Evolutionary conservation across 2,329 filamentous ascomycete genomes (phyloP).

Genomic region (Beauveria bassiana): DNA sequence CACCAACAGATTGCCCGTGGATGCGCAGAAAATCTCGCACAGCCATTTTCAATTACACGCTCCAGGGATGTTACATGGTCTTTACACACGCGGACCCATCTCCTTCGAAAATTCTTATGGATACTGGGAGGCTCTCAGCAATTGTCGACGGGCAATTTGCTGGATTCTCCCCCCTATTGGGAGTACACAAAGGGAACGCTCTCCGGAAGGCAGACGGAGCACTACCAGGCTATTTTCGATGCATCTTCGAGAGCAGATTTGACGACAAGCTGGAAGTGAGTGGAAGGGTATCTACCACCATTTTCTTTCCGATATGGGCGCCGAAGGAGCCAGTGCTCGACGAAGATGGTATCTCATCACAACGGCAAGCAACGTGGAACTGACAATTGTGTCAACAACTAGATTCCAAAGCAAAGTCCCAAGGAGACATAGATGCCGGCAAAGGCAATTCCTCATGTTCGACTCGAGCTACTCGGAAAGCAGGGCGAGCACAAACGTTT

Average conservation of each 20-base stretch:
- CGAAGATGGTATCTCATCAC: not conserved
- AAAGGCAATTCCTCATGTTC: too few species aligned
- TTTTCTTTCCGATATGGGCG: not conserved
- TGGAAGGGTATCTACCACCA: not conserved
- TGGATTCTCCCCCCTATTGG: conserved; percentile 40
- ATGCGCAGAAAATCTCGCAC: conserved; percentile 22
- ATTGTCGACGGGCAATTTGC: conserved; percentile 41
- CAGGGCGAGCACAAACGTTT: too few species aligned
- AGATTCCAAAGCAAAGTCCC: not conserved
- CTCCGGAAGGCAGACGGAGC: not conserved
- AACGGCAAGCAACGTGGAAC: not conserved
- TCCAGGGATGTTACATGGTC: conserved; percentile 19
- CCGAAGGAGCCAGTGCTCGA: not conserved
- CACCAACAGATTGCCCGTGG: conserved; percentile 20
- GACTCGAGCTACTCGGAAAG: too few species aligned
- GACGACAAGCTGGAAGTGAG: not conserved
- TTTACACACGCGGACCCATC: conserved; percentile 29
- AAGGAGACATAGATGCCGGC: too few species aligned
- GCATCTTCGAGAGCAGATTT: not conserved
- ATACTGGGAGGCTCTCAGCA: conserved; percentile 23
- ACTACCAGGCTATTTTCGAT: not conserved
- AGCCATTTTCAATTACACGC: not conserved
- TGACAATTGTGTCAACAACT: not conserved
- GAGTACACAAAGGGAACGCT: conserved; percentile 25
- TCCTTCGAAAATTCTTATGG: conserved; percentile 25